Base-by-base conservation (phyloP, 805 yeast genomes). In the Cyberlindnera samutprakarnensis region DNA sequence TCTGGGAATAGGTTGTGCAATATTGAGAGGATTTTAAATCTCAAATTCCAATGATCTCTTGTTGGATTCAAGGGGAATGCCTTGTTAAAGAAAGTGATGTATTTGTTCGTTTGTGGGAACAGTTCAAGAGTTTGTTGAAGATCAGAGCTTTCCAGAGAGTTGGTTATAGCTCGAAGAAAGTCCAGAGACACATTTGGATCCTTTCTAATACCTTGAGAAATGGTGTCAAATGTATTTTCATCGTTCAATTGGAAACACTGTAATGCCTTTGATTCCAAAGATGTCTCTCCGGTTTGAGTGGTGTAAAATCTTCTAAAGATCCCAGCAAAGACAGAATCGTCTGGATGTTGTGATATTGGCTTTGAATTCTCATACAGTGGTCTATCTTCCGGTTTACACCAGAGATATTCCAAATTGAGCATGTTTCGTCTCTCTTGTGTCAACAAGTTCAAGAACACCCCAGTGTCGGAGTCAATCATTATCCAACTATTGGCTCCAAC, bases 401-500 rank as follows among this genome's bases (percentile, higher is more conserved):
- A 86, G 26, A 86, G 49, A 16, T 68, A 62, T 52, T 86, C 95
- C 49, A 88, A 64, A 46, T 83, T 75, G 42, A 90, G 58, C 36
- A 72, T 77, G 13, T 55, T 51, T 37, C 96, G 65, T 53, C 90
- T 72, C 25, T 75, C 77, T 5, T 66, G 64, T 1, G 95, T 84
- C 47, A 88, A 57, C 13, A 88, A 56, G 55, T 88, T 95, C 20
- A 88, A 67, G 33, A 65, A 70, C 4, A 86, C 69, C 23, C 74
- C 73, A 3, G 71, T 56, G 18, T 66, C 62, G 30, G 85, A 70
- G 45, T 85, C 86, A 29, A 87, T 62, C 70, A 84, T 74, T 15
- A 84, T 75, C 97, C 97, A 88, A 17, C 83, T 71, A 44, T 85
- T 86, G 5, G 76, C 64, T 14, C 46, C 51, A 5, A 57, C 41